Base-by-base conservation (phyloP, 805 yeast genomes). In the Pichia pseudocactophila region DNA sequence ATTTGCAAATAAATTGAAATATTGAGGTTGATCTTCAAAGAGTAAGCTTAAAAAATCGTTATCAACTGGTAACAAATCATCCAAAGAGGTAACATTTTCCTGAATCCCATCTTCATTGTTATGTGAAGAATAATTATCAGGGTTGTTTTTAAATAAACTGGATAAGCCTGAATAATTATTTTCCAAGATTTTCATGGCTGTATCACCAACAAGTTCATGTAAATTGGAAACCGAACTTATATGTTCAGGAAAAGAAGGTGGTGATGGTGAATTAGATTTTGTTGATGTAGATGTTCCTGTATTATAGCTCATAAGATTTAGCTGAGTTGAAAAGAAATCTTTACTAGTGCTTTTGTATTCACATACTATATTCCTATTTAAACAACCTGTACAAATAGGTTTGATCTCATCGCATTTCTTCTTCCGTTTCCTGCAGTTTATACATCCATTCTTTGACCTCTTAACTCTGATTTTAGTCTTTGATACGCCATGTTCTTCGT, bases 351-450 rank as follows among this genome's bases (percentile, higher is more conserved):
- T 42, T 31, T 46, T 34, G 40, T 54, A 51, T 43, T 52, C 45
- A 30, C 56, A 52, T 12, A 43, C 46, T 10, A 48, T 25, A 30
- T 50, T 50, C 38, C 56, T 37, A 16, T 48, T 51, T 22, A 52
- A 30, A 38, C 62, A 58, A 2, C 60, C 61, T 9, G 58, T 45
- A 41, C 62, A 58, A 6, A 46, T 51, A 2, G 61, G 61, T 34
- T 46, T 49, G 13, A 47, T 41, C 35, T 58, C 62, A 42, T 58
- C 58, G 44, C 62, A 58, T 45, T 57, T 58, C 51, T 58, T 58
- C 50, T 58, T 58, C 18, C 62, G 40, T 20, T 47, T 49, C 11
- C 54, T 41, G 36, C 62, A 58, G 27, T 54, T 50, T 30, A 57
- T 48, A 39, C 62, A 58, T 2, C 62, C 62, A 4, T 47, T 41